Evolutionary conservation across 225 moss, liverwort and hornwort genomes (phyloP), one percentile per base, ranked within the genome.

Genomic region (Marchantia polymorpha): DNA sequence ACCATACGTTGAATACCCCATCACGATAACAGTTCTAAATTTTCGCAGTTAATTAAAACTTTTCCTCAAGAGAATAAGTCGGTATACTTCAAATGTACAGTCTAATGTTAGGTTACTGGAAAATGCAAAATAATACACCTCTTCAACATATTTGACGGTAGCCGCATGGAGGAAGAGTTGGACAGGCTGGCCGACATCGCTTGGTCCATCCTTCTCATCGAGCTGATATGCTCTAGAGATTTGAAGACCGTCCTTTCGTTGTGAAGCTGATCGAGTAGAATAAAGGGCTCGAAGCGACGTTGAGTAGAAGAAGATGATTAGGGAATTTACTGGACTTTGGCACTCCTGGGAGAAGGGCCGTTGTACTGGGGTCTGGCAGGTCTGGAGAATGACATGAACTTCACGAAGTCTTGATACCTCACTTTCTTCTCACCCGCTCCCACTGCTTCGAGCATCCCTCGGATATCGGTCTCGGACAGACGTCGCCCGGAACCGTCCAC

Each of bases 361-460:
- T 85, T 82, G 12, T 61, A 31, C 15, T 58, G 75, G 39, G 75
- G 59, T 46, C 58, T 59, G 20, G 55, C 15, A 26, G 78, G 75
- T 64, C 61, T 63, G 14, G 52, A 27, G n/a, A 31, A 27, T 8
- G 70, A 81, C 74, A 85, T 77, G 63, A 85, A 72, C 20, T 50
- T 58, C 65, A 82, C 85, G 25, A 94, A 94, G 70, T 94, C 91
- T 59, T 90, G 85, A 47, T 91, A 91, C 2, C 85, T 84, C 1
- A 94, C 91, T 61, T 80, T 85, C 50, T 64, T 22, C 54, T 82
- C 31, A 3, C 84, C 82, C 0, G 87, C 83, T 31, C 89, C 90
- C 15, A 89, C 88, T 0, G 84, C 88, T 48, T 83, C 81, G 49
- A 95, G 71, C 94, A 95, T 92, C 22, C 81, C 81, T 0, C 80